Conservation (phyloP, 768 basidiomycete species). For the Guyanaporus albipodus region DNA sequence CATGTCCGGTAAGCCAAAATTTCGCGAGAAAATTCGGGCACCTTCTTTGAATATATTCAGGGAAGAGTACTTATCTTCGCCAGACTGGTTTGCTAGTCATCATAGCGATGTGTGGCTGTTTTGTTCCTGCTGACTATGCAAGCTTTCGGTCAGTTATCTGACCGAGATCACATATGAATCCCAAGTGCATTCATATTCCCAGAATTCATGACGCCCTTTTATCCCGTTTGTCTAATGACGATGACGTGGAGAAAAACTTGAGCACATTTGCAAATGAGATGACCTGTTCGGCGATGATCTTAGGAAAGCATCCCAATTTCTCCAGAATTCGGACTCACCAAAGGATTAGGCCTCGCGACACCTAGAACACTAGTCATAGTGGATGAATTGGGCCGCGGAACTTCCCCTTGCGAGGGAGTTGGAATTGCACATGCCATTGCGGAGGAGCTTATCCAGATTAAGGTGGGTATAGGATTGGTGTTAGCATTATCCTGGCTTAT, state of each 20-base stretch:
- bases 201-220: constrained; percentile 83
- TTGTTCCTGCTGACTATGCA: constrained; percentile 91
- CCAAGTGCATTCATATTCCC: background rate
- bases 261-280: constrained; percentile 98
- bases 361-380: constrained; percentile 72
- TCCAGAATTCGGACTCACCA: background rate
- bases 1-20: constrained; percentile 49
- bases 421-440: constrained; percentile 84
- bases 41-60: constrained; percentile 30
- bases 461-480: constrained; percentile 42
- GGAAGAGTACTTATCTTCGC: constrained; percentile 91
- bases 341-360: constrained; percentile 58
- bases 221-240: constrained; percentile 89
- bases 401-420: constrained; percentile 76
- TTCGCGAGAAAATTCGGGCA: background rate
- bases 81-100: constrained; percentile 81
- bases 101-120: constrained; percentile 89
- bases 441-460: constrained; percentile 67
- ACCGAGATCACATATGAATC: background rate
- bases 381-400: constrained; percentile 93
- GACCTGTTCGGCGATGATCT: constrained; percentile 87
- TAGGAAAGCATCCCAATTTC: constrained; percentile 44
- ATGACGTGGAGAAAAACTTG: constrained; percentile 82
- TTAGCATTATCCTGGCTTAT: background rate
- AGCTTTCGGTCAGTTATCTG: constrained; percentile 60